Conservation (phyloP, 306 rosid genomes). For the Prunus mume region DNA sequence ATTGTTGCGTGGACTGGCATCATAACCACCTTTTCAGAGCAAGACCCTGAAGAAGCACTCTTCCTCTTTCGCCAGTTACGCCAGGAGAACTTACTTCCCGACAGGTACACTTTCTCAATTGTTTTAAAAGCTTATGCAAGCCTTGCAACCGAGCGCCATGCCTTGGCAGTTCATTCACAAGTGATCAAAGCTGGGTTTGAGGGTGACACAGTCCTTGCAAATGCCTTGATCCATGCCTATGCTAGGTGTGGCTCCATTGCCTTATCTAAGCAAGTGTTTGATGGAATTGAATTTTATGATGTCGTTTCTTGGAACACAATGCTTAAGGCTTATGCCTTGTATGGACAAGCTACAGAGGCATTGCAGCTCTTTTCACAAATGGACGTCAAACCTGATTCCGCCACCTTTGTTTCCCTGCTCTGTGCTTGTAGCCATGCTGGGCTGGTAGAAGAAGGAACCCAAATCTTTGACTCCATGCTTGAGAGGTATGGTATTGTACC, state of each 20-base stretch:
- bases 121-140: conserved; percentile 77
- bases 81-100: conserved; percentile 52
- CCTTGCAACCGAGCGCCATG: conserved; percentile 58
- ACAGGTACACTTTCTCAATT: conserved; percentile 71
- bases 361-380: conserved; percentile 54
- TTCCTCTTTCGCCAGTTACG: conserved; percentile 59
- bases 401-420: conserved; percentile 82
- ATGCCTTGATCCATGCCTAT: conserved; percentile 87
- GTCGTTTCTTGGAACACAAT: conserved; percentile 89
- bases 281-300: conserved; percentile 47
- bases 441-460: conserved; percentile 61
- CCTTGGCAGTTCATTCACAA: conserved; percentile 60
- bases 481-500: conserved; percentile 46
- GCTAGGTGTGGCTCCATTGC: conserved; percentile 74
- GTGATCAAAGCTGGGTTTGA: conserved; percentile 63
- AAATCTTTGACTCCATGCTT: conserved; percentile 51
- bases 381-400: conserved; percentile 56
- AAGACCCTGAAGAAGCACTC: conserved; percentile 67
- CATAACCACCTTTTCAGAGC: conserved; percentile 59
- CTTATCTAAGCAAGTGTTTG: conserved; percentile 57
- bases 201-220: conserved; percentile 55
- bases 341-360: conserved; percentile 72
- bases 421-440: conserved; percentile 90
- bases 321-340: conserved; percentile 77
- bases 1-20: conserved; percentile 85